A percentile compares a stretch with the other conserved stretches of the same genome.
phyloP scores from a whole-genome alignment of 352 stramenopile genomes.

The Pythium catenulatum region DNA sequence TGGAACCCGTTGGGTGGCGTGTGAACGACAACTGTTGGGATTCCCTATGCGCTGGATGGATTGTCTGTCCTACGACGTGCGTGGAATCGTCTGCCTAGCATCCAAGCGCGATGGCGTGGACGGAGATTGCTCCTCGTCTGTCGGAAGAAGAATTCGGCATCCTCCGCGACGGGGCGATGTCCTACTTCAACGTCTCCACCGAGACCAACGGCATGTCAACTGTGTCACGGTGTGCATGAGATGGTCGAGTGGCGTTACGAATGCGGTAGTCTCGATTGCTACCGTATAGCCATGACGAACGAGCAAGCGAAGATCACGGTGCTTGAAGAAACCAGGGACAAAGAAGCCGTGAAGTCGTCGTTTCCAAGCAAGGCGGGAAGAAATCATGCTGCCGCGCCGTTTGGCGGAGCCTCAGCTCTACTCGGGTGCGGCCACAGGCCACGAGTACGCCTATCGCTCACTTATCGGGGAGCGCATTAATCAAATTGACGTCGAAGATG shows the following conservation, averaged over 20 bases:
- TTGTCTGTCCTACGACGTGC: no score
- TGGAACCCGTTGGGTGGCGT: no score
- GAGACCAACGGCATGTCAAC: not conserved
- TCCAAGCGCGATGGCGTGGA: not conserved
- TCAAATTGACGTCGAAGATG: no score
- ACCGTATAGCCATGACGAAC: not conserved
- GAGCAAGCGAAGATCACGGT: not conserved
- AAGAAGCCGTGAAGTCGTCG: not conserved
- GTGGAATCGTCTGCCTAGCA: no score
- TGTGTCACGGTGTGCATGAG: not conserved
- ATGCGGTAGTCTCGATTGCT: not conserved
- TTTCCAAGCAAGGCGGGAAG: not conserved
- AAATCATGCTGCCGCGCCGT: not conserved
- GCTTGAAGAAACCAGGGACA: not conserved
- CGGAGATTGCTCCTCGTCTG: not conserved
- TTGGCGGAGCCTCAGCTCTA: no score
- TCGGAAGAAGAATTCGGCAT: not conserved
- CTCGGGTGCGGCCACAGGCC: no score
- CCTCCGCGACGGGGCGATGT: not conserved
- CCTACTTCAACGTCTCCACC: not conserved
- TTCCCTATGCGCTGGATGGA: no score
- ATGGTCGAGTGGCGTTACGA: conserved; percentile 3
- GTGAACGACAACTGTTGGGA: no score
- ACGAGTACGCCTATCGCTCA: no score
- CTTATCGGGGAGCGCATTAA: no score